These are phyloP conservation scores for Penicillium riverlandense DNA, from an alignment of 495 filamentous ascomycete species.

Conservation along the genomic window DNA sequence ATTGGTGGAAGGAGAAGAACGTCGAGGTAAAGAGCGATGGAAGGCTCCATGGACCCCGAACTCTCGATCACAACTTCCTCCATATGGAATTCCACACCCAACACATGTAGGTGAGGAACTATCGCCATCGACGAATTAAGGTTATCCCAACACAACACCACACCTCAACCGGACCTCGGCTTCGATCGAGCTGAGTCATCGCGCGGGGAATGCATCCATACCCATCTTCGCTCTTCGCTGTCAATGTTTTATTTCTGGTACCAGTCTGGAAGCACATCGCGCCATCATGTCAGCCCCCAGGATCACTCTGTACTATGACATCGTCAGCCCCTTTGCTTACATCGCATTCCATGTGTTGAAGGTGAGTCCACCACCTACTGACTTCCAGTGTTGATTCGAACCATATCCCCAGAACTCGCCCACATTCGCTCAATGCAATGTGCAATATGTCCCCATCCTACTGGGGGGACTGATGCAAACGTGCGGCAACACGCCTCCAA, in stretches of 20 bases:
- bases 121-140: neutral
- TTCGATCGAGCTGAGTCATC: neutral
- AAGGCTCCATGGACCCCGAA: no score
- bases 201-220: neutral
- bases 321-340: constrained; percentile 66
- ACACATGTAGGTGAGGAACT: no score
- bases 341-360: constrained; percentile 56
- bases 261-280: no score
- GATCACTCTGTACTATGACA: constrained; percentile 61
- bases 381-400: neutral
- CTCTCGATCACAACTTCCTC: no score
- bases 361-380: constrained; percentile 27
- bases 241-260: neutral
- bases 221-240: neutral
- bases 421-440: constrained; percentile 50
- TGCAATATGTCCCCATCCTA: constrained; percentile 62
- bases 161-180: neutral
- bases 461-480: constrained; percentile 63
- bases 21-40: no score
- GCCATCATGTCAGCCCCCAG: constrained; percentile 43
- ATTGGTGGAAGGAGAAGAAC: no score
- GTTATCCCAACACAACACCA: no score
- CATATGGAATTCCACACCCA: no score
- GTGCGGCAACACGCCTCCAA: constrained; percentile 55
- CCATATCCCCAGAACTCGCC: constrained; percentile 45